These are phyloP conservation scores for Rosa persica DNA, from an alignment of 306 rosid genomes.

Conservation along the genomic window DNA sequence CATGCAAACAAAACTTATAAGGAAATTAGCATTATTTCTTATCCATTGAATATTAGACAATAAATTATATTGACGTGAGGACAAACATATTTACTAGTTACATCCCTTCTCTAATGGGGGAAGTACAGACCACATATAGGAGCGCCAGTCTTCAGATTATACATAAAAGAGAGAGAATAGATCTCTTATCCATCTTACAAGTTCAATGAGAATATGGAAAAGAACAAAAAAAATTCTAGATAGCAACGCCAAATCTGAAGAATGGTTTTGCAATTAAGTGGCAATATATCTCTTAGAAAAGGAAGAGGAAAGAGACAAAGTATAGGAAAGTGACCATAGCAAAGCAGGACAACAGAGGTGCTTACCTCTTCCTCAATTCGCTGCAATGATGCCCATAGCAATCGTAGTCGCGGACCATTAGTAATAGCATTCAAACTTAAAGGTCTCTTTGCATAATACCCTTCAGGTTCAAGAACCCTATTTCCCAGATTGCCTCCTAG, in stretches of 20 bases:
- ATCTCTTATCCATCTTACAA: not conserved
- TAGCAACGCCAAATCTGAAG: slow-evolving; percentile 14
- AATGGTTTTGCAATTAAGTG: slow-evolving; percentile 17
- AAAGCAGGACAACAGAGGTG: slow-evolving; percentile 34
- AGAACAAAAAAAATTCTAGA: not conserved
- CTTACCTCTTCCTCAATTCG: slow-evolving; percentile 85
- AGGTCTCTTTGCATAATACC: slow-evolving; percentile 43
- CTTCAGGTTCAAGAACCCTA: slow-evolving; percentile 39
- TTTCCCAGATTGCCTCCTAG: slow-evolving; percentile 48
- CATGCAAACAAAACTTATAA: not conserved
- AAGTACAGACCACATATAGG: not conserved
- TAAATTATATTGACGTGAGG: no score
- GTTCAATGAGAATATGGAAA: not conserved
- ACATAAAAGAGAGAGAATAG: not conserved
- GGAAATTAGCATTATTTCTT: not conserved
- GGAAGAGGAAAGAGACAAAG: not conserved
- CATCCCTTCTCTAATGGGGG: not conserved
- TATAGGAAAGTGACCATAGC: slow-evolving; percentile 13
- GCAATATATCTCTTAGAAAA: slow-evolving; percentile 11
- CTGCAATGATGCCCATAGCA: slow-evolving; percentile 81
- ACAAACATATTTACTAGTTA: not conserved
- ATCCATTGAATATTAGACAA: not conserved
- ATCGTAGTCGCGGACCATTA: slow-evolving; percentile 78
- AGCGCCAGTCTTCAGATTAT: not conserved
- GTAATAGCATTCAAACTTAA: slow-evolving; percentile 82